phyloP scores from a whole-genome alignment of 768 basidiomycete genomes.

The Amanita polypyramis region DNA sequence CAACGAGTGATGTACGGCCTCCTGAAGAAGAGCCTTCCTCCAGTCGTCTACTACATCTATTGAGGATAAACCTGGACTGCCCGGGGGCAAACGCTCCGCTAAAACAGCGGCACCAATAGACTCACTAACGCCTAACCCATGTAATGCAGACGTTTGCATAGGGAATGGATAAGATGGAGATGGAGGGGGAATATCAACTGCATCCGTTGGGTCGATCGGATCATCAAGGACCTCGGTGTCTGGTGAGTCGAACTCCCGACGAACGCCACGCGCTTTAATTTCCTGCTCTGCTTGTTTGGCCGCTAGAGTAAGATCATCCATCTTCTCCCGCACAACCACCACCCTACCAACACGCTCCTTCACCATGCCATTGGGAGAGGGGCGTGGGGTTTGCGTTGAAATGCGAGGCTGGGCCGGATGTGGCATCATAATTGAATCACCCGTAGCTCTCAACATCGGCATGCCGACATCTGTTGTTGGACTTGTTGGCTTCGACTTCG shows the following conservation, averaged over 20 bases:
- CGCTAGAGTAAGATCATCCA: constrained; percentile 59
- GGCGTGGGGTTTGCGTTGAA: constrained; percentile 25
- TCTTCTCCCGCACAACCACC: constrained; percentile 75
- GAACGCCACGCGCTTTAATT: constrained; percentile 43
- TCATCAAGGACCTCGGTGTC: constrained; percentile 32
- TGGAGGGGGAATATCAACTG: constrained; percentile 67
- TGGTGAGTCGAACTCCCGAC: constrained; percentile 34
- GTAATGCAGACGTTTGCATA: constrained; percentile 63
- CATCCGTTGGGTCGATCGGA: constrained; percentile 77
- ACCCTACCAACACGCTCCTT: constrained; percentile 46
- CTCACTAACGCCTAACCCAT: constrained; percentile 64
- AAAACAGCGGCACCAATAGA: constrained; percentile 68
- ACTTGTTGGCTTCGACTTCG: constrained; percentile 53
- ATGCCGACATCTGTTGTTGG: constrained; percentile 24
- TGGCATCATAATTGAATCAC: constrained; percentile 47
- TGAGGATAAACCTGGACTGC: constrained; percentile 47
- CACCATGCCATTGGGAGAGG: constrained; percentile 20
- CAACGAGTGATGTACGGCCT: constrained; percentile 72
- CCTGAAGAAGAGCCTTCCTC: constrained; percentile 65
- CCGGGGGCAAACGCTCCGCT: constrained; percentile 61
- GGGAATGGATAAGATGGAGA: constrained; percentile 62
- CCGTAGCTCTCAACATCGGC: constrained; percentile 53
- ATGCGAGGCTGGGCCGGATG: constrained; percentile 25
- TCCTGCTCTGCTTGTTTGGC: constrained; percentile 72
- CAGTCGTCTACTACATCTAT: constrained; percentile 48